A percentile compares a stretch with the other conserved stretches of the same genome.
phyloP scores from a whole-genome alignment of 192 early-diverging fungal species.

The Allomyces macrogynus region DNA sequence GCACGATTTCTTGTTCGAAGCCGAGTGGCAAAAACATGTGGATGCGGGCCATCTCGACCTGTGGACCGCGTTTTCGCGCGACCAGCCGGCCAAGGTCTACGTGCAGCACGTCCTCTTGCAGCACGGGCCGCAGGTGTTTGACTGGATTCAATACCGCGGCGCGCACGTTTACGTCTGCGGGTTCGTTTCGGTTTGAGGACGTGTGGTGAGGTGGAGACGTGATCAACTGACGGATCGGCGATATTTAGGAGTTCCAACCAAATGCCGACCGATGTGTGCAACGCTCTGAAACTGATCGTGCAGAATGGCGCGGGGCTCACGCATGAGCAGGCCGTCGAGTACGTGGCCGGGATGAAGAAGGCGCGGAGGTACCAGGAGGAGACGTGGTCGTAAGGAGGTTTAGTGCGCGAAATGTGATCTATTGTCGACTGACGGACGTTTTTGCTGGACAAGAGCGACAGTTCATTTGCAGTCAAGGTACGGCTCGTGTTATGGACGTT shows the following conservation, averaged over 20 bases:
- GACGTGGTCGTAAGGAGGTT: slow-evolving; percentile 44
- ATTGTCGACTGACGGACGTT: too few relatives aligned
- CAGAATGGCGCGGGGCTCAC: slow-evolving; percentile 25
- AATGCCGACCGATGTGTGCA: slow-evolving; percentile 51
- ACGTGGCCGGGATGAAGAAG: slow-evolving; percentile 41
- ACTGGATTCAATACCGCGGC: slow-evolving; percentile 26
- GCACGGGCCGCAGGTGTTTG: slow-evolving; percentile 38
- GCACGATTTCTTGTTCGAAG: slow-evolving; percentile 53
- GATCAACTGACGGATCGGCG: background rate
- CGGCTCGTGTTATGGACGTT: background rate
- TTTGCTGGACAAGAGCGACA: too few relatives aligned
- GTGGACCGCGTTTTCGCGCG: slow-evolving; percentile 70
- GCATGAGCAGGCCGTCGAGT: slow-evolving; percentile 30
- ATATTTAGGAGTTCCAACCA: slow-evolving; percentile 36
- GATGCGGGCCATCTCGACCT: slow-evolving; percentile 14
- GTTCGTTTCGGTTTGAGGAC: slow-evolving; percentile 9
- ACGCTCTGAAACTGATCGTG: slow-evolving; percentile 37
- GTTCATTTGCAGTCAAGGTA: too few relatives aligned
- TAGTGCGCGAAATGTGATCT: too few relatives aligned
- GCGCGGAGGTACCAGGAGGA: slow-evolving; percentile 61
- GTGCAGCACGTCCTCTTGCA: slow-evolving; percentile 51
- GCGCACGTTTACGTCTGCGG: slow-evolving; percentile 56
- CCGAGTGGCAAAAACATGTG: slow-evolving; percentile 38
- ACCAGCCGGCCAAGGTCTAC: slow-evolving; percentile 56
- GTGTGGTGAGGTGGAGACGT: background rate